A percentile compares a stretch with the other conserved stretches of the same genome.
phyloP scores from a whole-genome alignment of 805 yeast species.

The Novakomyces olei region DNA sequence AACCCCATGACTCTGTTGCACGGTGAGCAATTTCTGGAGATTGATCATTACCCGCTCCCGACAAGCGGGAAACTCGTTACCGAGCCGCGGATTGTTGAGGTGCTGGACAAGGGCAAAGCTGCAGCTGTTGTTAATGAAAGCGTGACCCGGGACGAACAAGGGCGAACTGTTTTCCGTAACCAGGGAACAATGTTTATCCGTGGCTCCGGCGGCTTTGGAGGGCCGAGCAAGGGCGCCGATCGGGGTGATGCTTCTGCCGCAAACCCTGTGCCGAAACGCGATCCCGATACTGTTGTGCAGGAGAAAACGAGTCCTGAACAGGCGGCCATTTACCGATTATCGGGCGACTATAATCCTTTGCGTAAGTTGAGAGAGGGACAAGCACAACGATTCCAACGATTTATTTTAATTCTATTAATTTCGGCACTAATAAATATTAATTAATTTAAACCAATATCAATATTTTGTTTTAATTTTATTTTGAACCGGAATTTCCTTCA shows the following conservation, averaged over 20 bases:
- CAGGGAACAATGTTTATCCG: slow-evolving; percentile 72
- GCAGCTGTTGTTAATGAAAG: slow-evolving; percentile 53
- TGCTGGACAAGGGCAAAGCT: slow-evolving; percentile 68
- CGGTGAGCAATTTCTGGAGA: slow-evolving; percentile 80
- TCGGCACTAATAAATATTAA: no score
- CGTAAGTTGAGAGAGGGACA: no score
- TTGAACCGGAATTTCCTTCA: no score
- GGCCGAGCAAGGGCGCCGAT: slow-evolving; percentile 29
- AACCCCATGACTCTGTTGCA: slow-evolving; percentile 77
- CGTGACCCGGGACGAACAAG: slow-evolving; percentile 42
- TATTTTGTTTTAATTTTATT: no score
- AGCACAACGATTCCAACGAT: no score
- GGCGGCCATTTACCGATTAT: slow-evolving; percentile 75
- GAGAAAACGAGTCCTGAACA: slow-evolving; percentile 43
- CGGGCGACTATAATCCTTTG: slow-evolving; percentile 87
- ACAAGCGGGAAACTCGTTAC: slow-evolving; percentile 34
- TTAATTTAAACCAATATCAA: no score
- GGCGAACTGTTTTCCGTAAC: slow-evolving; percentile 52
- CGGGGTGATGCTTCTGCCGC: slow-evolving; percentile 38
- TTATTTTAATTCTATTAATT: no score
- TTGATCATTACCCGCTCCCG: slow-evolving; percentile 59
- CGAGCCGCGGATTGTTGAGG: slow-evolving; percentile 42
- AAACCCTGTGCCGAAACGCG: slow-evolving; percentile 37
- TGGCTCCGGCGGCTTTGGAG: slow-evolving; percentile 35
- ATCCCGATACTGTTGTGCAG: slow-evolving; percentile 44